Base-by-base conservation (phyloP, 2,329 filamentous ascomycete species). In the Alternaria panax region DNA sequence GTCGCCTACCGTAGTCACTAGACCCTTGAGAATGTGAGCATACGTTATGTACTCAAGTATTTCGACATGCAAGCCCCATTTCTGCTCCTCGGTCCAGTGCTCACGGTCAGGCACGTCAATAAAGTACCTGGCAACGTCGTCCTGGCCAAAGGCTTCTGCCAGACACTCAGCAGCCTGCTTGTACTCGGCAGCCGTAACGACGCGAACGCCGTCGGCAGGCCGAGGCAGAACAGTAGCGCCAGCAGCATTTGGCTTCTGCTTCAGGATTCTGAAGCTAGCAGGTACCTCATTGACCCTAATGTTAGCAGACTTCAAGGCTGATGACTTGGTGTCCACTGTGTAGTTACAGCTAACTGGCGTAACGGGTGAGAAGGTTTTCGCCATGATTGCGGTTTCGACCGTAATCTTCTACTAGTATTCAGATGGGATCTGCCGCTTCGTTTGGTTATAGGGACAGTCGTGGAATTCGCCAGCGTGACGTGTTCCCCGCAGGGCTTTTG, bases 1-100 rank as follows among this genome's bases (percentile, higher is more conserved):
- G 72, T 93, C 87, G 18, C 92, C 92, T 62, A 91, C 87, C 55
- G 89, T 88, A 45, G 90, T 89, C 54, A 91, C 91, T 59, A 92
- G 78, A 56, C 92, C 92, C 68, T 88, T 88, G 71, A 90, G 84
- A 77, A 87, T 88, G 75, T 93, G 91, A 60, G 90, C 88, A 58
- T 91, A 90, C 50, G 89, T 88, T 68, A 92, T 85, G 78, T 92
- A 93, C 68, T 88, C 89, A 82, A 94, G 87, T 68, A 93, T 90
- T 74, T 90, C 86, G 66, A 90, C 84, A 77, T 95, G 92, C 45
- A 95, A 83, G 66, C 87, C 86, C 89, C 90, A 95, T 74, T 88
- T 89, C 73, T 88, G 82, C 76, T 91, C 86, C 71, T 87, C 83
- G 47, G 87, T 84, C 79, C 85, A 86, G 62, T 83, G 77, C 62